Evolutionary conservation across 257 asterid species (phyloP).

Genomic region (Solanum pinnatisectum): DNA sequence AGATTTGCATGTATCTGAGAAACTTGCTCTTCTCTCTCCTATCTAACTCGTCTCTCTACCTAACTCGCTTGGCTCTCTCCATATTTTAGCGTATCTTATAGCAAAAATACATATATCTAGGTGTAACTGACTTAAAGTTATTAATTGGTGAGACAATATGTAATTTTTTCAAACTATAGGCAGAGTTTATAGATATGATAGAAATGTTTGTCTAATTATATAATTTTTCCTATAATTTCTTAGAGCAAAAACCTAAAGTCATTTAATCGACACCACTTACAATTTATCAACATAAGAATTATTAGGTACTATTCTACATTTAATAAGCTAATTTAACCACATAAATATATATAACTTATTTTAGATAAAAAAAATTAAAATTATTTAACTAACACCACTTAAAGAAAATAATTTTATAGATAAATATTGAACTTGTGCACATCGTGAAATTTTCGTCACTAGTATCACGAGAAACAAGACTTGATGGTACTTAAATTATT

Average conservation of each 20-base stretch:
- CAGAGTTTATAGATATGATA: no score
- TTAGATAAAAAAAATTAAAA: no score
- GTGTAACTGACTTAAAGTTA: no score
- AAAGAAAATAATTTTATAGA: background rate
- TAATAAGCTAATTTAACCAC: background rate
- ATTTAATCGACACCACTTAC: background rate
- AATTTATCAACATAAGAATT: background rate
- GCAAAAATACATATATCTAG: no score
- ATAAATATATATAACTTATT: background rate
- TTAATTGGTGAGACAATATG: background rate
- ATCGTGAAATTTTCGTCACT: background rate
- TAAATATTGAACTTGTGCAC: background rate
- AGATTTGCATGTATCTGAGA: background rate
- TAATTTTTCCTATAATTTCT: background rate
- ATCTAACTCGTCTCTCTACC: background rate
- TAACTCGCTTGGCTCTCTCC: background rate
- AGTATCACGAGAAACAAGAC: background rate
- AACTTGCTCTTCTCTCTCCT: background rate
- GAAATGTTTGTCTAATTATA: background rate
- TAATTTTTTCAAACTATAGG: no score
- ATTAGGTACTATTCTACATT: no score
- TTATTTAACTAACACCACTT: background rate
- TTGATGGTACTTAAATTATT: background rate
- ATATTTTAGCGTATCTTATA: no score
- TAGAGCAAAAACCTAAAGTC: background rate